Evolutionary conservation across 2,329 filamentous ascomycete species (phyloP), one percentile per base, ranked within the genome.

Genomic region (Sarocladiaceae sp.): DNA sequence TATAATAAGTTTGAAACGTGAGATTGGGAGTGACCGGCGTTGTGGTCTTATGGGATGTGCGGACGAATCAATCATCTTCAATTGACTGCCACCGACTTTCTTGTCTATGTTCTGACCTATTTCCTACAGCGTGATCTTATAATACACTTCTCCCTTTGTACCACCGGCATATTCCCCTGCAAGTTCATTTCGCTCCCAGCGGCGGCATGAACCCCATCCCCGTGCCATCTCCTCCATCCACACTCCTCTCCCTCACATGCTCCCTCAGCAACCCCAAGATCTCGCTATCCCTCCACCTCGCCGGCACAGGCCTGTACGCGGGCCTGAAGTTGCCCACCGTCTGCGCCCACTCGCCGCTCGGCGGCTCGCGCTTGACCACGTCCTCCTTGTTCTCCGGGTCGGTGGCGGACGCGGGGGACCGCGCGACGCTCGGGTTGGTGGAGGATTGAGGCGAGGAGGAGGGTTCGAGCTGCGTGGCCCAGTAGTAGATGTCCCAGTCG

Each of bases 401-500:
- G 41, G 54, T 51, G 43, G 53, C 55, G 47, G 59, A 50, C 45
- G 57, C 50, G 12, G 54, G 48, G 42, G 48, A 51, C 49, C 53
- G 40, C 42, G 56, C 51, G 34, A 56, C 51, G 50, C 62, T 47
- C 39, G 62, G 58, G 55, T 62, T 55, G 51, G 68, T 61, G 43
- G 60, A 51, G 46, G 78, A 71, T n/a, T 46, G 45, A 21, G 46
- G 43, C 51, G 68, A 62, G 44, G 61, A 52, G 44, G 71, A 63
- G 26, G 79, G 54, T 51, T 65, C 63, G 55, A 88, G 82, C 66
- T 98, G 93, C 13, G 93, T 98, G 3, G 87, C 88, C 93, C 93
- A 98, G 75, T 98, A 98, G 74, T 98, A 98, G 50, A 98, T 96
- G 63, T 98, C 93, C 93, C 93, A 98, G 70, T 98, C 93, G 66